phyloP scores from a whole-genome alignment of 805 yeast species.

The Candida oleophila region DNA sequence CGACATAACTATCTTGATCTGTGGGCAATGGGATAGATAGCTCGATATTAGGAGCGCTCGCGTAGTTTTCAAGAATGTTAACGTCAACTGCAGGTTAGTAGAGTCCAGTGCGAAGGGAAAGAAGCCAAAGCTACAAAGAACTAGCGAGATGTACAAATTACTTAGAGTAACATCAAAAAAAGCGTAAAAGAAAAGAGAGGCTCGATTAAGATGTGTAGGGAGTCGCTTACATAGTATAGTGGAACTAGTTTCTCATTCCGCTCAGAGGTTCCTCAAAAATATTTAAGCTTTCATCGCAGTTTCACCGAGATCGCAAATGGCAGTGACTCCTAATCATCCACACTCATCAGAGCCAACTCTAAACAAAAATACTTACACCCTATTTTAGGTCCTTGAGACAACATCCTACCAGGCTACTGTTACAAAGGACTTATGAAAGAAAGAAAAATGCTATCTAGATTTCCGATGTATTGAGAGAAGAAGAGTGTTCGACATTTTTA shows the following conservation, averaged over 20 bases:
- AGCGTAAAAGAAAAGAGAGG: too few relatives aligned
- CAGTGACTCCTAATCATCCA: not conserved
- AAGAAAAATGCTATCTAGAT: too few relatives aligned
- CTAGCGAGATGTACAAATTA: not conserved
- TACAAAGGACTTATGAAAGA: too few relatives aligned
- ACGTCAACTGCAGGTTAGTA: constrained; percentile 25
- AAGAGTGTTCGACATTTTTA: too few relatives aligned
- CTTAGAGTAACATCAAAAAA: not conserved
- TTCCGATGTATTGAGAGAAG: too few relatives aligned
- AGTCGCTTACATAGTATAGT: too few relatives aligned
- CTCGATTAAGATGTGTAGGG: too few relatives aligned
- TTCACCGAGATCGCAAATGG: not conserved
- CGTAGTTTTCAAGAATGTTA: constrained; percentile 37
- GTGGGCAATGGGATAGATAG: constrained; percentile 40
- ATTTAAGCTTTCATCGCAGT: too few relatives aligned
- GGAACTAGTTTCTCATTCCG: too few relatives aligned
- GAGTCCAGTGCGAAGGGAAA: too few relatives aligned
- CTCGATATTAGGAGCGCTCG: constrained; percentile 27
- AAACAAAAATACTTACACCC: not conserved
- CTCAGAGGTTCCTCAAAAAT: too few relatives aligned
- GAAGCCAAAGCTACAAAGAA: too few relatives aligned
- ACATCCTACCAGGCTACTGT: not conserved
- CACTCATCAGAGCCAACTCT: not conserved
- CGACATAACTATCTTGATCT: constrained; percentile 29
- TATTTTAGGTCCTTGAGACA: not conserved